Base-by-base conservation (phyloP, 768 basidiomycete species). In the Agaricus subrufescens region DNA sequence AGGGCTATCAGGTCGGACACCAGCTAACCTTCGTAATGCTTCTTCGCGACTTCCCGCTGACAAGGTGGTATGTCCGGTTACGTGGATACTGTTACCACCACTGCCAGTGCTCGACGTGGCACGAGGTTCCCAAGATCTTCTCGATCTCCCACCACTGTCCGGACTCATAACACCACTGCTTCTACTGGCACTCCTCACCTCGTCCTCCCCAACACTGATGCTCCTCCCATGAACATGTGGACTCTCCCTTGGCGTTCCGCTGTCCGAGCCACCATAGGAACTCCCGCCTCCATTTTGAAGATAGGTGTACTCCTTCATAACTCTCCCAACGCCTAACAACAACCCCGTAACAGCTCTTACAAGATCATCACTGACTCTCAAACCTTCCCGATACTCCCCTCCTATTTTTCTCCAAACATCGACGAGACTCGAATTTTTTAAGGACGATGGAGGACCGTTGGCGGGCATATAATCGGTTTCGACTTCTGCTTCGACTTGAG, bases 401-500 rank as follows among this genome's bases (percentile, higher is more conserved):
- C 87, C 86, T 4, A 91, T 79, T 46, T 75, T 72, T 52, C 78
- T 73, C 90, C 89, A 92, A 29, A 90, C 70, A 52, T 84, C 82
- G 10, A 73, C 76, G 26, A 81, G 79, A 29, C 12, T 29, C 71
- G 61, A 70, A n/a, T 30, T 43, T 34, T 19, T 19, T 19, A 19
- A 19, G 19, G 19, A 19, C 19, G 19, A 19, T 19, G 27, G 46
- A 12, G 29, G 30, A 1, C 14, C 3, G n/a, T 42, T 42, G 15
- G 51, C 51, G 12, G 52, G 39, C 12, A 52, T 58, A 14, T 46
- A 63, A 30, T 74, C 77, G 34, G 77, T 81, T 9, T 80, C 80
- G 1, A 92, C 83, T 66, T 93, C 91, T 0, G 85, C 81, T 39
- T 87, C 81, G 47, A 94, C 86, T 68, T 91, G 87, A 52, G 81